A percentile compares a stretch with the other conserved stretches of the same genome.
Conservation (phyloP, 345 rosid species). For the Aquilaria sinensis region DNA sequence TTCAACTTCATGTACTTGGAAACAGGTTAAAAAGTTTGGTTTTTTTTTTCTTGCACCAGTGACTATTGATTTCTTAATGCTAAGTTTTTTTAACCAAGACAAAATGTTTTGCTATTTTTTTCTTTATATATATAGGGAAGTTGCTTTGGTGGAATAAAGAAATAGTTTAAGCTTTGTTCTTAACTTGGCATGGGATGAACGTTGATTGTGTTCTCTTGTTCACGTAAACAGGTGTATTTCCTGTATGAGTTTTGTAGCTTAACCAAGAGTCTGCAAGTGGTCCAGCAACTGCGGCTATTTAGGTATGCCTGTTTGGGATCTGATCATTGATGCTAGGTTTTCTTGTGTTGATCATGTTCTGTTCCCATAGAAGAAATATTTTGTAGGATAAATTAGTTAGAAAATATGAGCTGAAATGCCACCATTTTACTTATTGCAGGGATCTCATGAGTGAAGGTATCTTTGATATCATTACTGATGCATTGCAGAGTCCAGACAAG, state of each 20-base stretch:
- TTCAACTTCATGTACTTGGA: no score
- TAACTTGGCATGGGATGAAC: no score
- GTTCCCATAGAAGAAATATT: not conserved
- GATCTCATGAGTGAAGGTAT: constrained; percentile 73
- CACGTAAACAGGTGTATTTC: constrained; percentile 56
- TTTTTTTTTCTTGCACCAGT: no score
- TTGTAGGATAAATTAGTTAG: not conserved
- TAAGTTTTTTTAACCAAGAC: no score
- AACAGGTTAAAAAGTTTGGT: no score
- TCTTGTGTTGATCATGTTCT: constrained; percentile 1
- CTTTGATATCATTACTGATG: constrained; percentile 63
- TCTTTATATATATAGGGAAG: no score
- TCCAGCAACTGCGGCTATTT: constrained; percentile 79
- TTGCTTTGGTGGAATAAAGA: no score
- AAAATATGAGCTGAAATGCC: not conserved
- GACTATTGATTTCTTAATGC: no score
- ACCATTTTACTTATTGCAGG: constrained; percentile 34
- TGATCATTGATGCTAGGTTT: not conserved
- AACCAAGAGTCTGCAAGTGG: constrained; percentile 87
- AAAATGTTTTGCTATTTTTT: no score
- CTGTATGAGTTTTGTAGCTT: constrained; percentile 83
- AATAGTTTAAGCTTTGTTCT: no score
- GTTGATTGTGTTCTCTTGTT: constrained; percentile 8
- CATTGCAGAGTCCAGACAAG: constrained; percentile 69
- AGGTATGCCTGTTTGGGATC: constrained; percentile 35